These are phyloP conservation scores for Coffea canephora DNA, from an alignment of 257 asterid species.

Conservation along the genomic window DNA sequence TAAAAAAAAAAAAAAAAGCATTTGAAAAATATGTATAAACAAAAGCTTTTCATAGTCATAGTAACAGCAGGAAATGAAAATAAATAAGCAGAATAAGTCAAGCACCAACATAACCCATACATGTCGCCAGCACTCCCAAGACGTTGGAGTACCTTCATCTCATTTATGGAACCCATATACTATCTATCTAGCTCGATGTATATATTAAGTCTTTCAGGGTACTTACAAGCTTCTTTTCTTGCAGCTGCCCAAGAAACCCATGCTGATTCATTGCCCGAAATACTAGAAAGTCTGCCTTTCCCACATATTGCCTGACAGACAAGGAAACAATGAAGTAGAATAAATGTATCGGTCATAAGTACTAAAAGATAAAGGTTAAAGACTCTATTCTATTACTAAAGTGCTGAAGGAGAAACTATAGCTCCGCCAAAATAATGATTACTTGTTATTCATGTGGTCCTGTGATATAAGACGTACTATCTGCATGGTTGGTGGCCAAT, in stretches of 20 bases:
- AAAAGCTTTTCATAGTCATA: neutral
- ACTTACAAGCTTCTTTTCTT: conserved; percentile 93
- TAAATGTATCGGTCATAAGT: neutral
- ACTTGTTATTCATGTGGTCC: conserved; percentile 95
- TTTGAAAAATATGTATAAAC: neutral
- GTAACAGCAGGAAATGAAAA: neutral
- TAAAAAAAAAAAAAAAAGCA: neutral
- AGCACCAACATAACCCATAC: neutral
- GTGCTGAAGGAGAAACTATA: conserved; percentile 13
- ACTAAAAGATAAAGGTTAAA: neutral
- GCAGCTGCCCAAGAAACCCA: conserved; percentile 84
- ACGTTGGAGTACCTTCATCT: neutral
- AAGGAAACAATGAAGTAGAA: conserved; percentile 3
- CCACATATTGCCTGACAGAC: conserved; percentile 64
- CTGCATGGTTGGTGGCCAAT: conserved; percentile 91
- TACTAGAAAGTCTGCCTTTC: conserved; percentile 80
- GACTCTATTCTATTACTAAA: conserved; percentile 18
- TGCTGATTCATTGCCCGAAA: conserved; percentile 93
- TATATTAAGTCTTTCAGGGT: conserved; percentile 10
- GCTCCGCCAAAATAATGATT: conserved; percentile 26
- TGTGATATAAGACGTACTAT: conserved; percentile 75
- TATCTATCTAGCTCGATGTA: neutral
- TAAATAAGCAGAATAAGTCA: neutral
- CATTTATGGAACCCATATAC: neutral
- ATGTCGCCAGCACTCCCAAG: neutral